Base-by-base conservation (phyloP, 495 filamentous ascomycete species). In the Saxophila tyrrhenica region DNA sequence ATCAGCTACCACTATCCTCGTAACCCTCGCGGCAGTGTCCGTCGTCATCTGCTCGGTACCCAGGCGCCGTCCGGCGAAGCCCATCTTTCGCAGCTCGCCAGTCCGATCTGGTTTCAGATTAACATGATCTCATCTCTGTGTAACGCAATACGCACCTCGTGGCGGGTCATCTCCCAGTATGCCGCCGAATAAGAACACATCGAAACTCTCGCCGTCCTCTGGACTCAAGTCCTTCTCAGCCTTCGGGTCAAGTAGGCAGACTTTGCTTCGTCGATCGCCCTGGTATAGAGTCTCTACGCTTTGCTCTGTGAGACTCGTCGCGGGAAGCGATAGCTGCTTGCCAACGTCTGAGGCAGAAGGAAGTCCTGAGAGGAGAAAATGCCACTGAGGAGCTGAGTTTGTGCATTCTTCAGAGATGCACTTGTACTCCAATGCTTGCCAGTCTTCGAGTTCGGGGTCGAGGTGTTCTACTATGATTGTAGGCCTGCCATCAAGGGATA, bases 41-140 rank as follows among this genome's bases (percentile, higher is more conserved):
- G 92, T 98, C 9, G 92, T 97, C 92, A 98, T 97, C 69, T 98
- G 92, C 61, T 89, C 80, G 16, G 90, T 88, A 0, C 94, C 94
- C 43, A 98, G 74, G 56, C 90, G 78, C 51, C 92, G 83, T 43
- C 91, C 89, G 58, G 81, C 73, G 63, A 90, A 98, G 22, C 94
- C 94, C 67, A 95, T 94, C 65, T 86, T 87, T 22, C 92, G 81
- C 47, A 98, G 73, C 65, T 98, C 92, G 11, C 86, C 87, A 1
- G 92, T 98, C 39, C 92, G 82, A 70, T 98, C 94, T 95, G 48
- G 39, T 13, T 20, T 10, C 13, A 20, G 7, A 20, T 48, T 5
- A 48, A 21, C 20, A 13, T 32, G 42, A n/a, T 1, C 19, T 22
- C 24, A 25, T 7, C 41, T 21, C 13, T 24, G 21, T 25, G 3